A percentile compares a stretch with the other conserved stretches of the same genome.
These are phyloP conservation scores for Penicillium sp. DNA, from an alignment of 2,329 filamentous ascomycete species.

Conservation along the genomic window DNA sequence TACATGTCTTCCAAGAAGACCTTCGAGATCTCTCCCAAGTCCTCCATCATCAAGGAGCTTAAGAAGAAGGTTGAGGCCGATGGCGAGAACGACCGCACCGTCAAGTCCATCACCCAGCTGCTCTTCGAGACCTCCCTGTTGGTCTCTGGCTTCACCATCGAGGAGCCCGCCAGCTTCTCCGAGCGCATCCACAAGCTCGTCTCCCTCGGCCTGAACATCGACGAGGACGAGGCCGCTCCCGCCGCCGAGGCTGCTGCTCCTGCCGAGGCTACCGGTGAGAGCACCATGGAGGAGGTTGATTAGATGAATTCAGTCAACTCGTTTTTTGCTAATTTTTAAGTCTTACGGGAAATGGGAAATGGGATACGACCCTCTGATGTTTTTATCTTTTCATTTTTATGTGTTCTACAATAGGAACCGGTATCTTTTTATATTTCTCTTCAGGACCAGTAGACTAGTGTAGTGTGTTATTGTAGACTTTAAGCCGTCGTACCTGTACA, in stretches of 20 bases:
- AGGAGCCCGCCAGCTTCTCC: slow-evolving; percentile 95
- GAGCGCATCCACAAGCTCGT: slow-evolving; percentile 99
- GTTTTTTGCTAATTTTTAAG: slow-evolving; percentile 19
- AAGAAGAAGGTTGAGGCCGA: slow-evolving; percentile 99
- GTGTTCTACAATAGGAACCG: slow-evolving; percentile 6
- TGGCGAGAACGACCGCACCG: slow-evolving; percentile 96
- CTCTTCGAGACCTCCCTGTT: slow-evolving; percentile 98
- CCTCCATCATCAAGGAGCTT: slow-evolving; percentile 95
- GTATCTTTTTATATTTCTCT: neutral
- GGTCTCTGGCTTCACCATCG: slow-evolving; percentile 98
- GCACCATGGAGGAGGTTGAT: slow-evolving; percentile 99
- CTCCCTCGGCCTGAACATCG: slow-evolving; percentile 93
- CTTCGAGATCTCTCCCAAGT: slow-evolving; percentile 99
- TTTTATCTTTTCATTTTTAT: slow-evolving; percentile 13
- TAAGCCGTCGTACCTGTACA: too few relatives aligned
- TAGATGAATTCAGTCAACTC: slow-evolving; percentile 51
- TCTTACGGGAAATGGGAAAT: slow-evolving; percentile 30
- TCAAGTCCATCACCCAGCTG: slow-evolving; percentile 98
- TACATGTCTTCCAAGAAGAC: slow-evolving; percentile 99
- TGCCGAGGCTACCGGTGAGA: slow-evolving; percentile 70
- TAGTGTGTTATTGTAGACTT: neutral
- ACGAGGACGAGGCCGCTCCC: slow-evolving; percentile 75
- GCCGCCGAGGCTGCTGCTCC: slow-evolving; percentile 57
- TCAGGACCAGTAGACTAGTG: neutral
- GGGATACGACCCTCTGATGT: slow-evolving; percentile 28